Base-by-base conservation (phyloP, 2,329 filamentous ascomycete genomes). In the Aspergillus bombycis region DNA sequence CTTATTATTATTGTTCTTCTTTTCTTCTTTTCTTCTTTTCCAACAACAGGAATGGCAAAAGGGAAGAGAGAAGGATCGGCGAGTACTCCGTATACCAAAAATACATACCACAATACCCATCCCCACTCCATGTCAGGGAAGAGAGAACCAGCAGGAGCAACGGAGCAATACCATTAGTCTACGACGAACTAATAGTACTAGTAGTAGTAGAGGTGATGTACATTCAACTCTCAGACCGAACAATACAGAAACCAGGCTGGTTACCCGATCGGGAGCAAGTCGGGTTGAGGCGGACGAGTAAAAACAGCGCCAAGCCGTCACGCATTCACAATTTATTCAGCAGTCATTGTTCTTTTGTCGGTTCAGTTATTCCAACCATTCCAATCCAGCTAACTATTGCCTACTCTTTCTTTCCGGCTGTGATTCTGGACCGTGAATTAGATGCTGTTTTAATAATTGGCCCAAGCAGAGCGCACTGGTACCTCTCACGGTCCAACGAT, bases 261-360 rank as follows among this genome's bases (percentile, higher is more conserved):
- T 59, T 59, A 38, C 57, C 57, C 57, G 46, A 59, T 53, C 46
- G 57, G 46, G 57, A 53, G 43, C 45, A 53, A 34, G 34, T 59
- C 57, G 57, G 57, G 46, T 38, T 34, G n/a, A 43, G 57, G 57
- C 57, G 46, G 57, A 21, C 46, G 26, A 16, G 26, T 19, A 48
- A 36, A 53, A 53, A 11, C 28, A 30, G 28, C 28, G 50, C 50
- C 50, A 54, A 34, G 30, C 30, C 50, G 26, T 53, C 28, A 54
- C 10, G 16, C 50, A 34, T 54, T 54, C 30, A 54, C 50, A 11
- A 54, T 54, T 50, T 16, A 34, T 10, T 36, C 28, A 2, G 8
- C 16, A 19, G 36, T 30, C 50, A 54, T 54, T 54, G n/a, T 23
- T 36, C 28, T 36, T 7, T 36, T n/a, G 19, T 10, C 21, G 16